phyloP scores from a whole-genome alignment of 495 filamentous ascomycete genomes.

The Bombardia bombarda region DNA sequence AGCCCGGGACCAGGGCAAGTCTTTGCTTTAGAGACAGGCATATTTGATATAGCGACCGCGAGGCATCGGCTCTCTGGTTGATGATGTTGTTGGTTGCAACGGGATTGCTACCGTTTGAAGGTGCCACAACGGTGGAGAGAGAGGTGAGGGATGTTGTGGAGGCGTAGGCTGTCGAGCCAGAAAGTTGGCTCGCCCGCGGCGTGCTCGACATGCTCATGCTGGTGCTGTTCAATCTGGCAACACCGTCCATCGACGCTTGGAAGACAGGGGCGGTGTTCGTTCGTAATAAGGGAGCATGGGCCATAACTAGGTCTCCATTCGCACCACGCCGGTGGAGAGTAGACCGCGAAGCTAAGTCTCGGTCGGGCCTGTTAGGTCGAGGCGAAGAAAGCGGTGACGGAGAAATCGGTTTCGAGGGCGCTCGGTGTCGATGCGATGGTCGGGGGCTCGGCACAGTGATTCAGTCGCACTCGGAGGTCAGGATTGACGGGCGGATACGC shows the following conservation, averaged over 20 bases:
- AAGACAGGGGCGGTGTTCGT: slow-evolving; percentile 45
- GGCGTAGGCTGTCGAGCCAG: slow-evolving; percentile 41
- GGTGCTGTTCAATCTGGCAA: slow-evolving; percentile 25
- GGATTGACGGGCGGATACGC: no score
- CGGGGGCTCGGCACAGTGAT: no score
- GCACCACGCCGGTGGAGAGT: slow-evolving; percentile 13
- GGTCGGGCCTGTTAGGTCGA: not conserved
- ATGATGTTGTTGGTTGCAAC: slow-evolving; percentile 85
- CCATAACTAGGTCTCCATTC: slow-evolving; percentile 39
- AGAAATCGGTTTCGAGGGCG: not conserved
- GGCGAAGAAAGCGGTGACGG: not conserved
- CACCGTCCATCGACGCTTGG: slow-evolving; percentile 29
- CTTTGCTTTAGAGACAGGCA: slow-evolving; percentile 76
- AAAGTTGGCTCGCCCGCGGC: slow-evolving; percentile 45
- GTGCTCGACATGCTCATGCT: slow-evolving; percentile 36
- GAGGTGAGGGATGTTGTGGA: slow-evolving; percentile 42
- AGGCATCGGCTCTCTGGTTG: slow-evolving; percentile 84
- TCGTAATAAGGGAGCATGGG: slow-evolving; percentile 42
- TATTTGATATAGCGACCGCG: slow-evolving; percentile 86
- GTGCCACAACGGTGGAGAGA: slow-evolving; percentile 30
- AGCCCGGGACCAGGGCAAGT: slow-evolving; percentile 73
- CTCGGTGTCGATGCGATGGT: no score
- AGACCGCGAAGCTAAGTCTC: slow-evolving; percentile 4
- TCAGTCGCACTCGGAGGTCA: no score
- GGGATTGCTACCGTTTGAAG: slow-evolving; percentile 36